phyloP scores from a whole-genome alignment of 179 eudicot species.

The Nepenthes alata region DNA sequence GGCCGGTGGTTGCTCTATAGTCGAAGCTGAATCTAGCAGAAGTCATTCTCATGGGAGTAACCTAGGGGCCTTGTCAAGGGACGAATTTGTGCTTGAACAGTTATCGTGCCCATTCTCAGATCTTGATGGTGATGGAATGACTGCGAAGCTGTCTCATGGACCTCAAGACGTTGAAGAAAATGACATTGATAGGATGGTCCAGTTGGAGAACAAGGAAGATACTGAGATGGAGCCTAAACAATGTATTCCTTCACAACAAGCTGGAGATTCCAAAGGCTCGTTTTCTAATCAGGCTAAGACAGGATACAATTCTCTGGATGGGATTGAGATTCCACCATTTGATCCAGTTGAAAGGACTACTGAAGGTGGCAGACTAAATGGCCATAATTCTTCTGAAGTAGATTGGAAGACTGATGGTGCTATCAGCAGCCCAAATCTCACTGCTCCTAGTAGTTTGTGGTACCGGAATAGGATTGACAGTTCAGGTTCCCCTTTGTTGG shows the following conservation, averaged over 20 bases:
- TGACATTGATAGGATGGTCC: conserved; percentile 8
- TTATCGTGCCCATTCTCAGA: conserved; percentile 2
- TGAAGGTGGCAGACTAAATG: conserved; percentile 13
- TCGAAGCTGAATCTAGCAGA: conserved; percentile 9
- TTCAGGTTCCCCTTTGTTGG: conserved; percentile 24
- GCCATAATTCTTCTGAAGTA: conserved; percentile 17
- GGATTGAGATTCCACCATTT: conserved; percentile 42
- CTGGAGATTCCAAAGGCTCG: conserved; percentile 12
- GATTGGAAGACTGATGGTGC: conserved; percentile 23
- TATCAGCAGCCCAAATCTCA: conserved; percentile 22
- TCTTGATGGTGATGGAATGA: conserved; percentile 13
- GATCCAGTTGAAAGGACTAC: conserved; percentile 26
- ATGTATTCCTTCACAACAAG: conserved; percentile 8
- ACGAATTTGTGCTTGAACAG: conserved; percentile 8
- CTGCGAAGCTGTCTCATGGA: conserved; percentile 10
- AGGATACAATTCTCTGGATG: conserved; percentile 20
- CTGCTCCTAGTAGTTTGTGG: conserved; percentile 23
- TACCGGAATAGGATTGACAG: conserved; percentile 22
- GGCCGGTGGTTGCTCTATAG: conserved; percentile 9
- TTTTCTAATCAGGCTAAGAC: conserved; percentile 16
- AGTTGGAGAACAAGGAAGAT: conserved; percentile 14
- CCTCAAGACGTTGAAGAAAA: conserved; percentile 11
- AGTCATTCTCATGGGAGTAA: conserved; percentile 7
- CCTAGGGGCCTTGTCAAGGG: conserved; percentile 7
- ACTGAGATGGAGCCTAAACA: conserved; percentile 6